A percentile compares a stretch with the other conserved stretches of the same genome.
These are phyloP conservation scores for Umbelopsis vinacea DNA, from an alignment of 192 early-diverging fungal genomes.

Conservation along the genomic window DNA sequence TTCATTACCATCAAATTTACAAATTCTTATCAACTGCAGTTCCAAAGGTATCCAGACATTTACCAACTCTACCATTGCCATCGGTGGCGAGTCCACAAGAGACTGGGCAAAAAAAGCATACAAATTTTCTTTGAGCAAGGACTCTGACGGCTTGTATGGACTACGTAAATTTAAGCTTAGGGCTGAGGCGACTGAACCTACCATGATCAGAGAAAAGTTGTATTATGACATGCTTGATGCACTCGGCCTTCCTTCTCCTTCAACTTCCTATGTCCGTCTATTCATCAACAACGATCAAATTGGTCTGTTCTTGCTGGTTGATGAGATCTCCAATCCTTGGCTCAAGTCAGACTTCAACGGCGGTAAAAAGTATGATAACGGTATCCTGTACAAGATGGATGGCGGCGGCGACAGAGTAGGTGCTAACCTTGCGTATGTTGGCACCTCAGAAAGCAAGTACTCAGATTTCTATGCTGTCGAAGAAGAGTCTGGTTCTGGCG, in stretches of 20 bases:
- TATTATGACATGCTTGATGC: conserved; percentile 46
- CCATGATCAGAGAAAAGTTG: conserved; percentile 42
- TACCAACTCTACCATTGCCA: conserved; percentile 31
- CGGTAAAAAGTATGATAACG: conserved; percentile 28
- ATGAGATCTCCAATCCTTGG: conserved; percentile 49
- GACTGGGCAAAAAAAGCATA: conserved; percentile 46
- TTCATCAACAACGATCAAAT: conserved; percentile 43
- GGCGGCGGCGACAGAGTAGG: neutral
- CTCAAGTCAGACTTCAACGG: conserved; percentile 41
- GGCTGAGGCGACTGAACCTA: conserved; percentile 39
- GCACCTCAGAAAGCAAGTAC: conserved; percentile 15
- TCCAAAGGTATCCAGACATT: conserved; percentile 26
- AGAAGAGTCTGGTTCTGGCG: conserved; percentile 9
- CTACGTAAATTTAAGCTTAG: conserved; percentile 41
- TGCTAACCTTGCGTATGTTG: conserved; percentile 23
- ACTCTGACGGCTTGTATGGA: conserved; percentile 14
- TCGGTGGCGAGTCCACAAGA: conserved; percentile 40
- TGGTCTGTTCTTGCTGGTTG: conserved; percentile 50
- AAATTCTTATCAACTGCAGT: neutral
- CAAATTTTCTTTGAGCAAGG: conserved; percentile 12
- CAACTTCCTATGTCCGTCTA: conserved; percentile 34
- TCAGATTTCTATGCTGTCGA: conserved; percentile 24
- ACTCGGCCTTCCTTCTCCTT: conserved; percentile 38
- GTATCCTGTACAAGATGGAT: conserved; percentile 28
- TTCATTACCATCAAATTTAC: neutral